Base-by-base conservation (phyloP, 441 rosid species). In the Flueggea neowawraea region DNA sequence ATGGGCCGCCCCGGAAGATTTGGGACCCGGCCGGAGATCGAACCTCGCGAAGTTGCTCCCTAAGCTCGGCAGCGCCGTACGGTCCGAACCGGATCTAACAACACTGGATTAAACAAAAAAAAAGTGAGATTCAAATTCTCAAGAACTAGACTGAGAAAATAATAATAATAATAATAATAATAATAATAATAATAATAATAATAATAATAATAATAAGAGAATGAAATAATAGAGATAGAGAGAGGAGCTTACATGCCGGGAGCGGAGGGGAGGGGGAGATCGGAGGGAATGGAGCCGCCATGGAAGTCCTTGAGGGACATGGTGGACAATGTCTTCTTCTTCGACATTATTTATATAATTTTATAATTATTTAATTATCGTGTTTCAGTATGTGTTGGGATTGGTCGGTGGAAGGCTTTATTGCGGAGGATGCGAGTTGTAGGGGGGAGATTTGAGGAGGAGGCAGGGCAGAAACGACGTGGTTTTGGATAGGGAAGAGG, bases 251-350 rank as follows among this genome's bases (percentile, higher is more conserved):
- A 70, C 75, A 48, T 14, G 47, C 67, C 62, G 33, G 64, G 75
- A 57, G 75, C 59, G 28, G 67, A 70, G 48, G 73, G 69, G 14
- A 67, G 32, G 8, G 66, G 66, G 39, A 70, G 66, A 66, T 66
- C 63, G 32, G 67, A 70, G n/a, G 66, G 75, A 32, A 67, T 61
- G 22, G 70, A 60, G 16, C 67, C 67, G 57, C 73, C 73, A 32
- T 70, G 73, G 55, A 75, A 67, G 62, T 67, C 73, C 64, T 70
- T 75, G 58, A 64, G 50, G 31, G 61, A 67, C 72, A 74, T 66
- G 13, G 74, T 51, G 14, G 66, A 43, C 31, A 54, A 54, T 14
- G 58, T 53, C 59, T 75, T 70, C 73, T 69, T 73, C 73, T 73
- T 73, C 45, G 70, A 73, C 68, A 68, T 65, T 58, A 13, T 61